phyloP scores from a whole-genome alignment of 495 filamentous ascomycete genomes.

The Penicillium coffeae region DNA sequence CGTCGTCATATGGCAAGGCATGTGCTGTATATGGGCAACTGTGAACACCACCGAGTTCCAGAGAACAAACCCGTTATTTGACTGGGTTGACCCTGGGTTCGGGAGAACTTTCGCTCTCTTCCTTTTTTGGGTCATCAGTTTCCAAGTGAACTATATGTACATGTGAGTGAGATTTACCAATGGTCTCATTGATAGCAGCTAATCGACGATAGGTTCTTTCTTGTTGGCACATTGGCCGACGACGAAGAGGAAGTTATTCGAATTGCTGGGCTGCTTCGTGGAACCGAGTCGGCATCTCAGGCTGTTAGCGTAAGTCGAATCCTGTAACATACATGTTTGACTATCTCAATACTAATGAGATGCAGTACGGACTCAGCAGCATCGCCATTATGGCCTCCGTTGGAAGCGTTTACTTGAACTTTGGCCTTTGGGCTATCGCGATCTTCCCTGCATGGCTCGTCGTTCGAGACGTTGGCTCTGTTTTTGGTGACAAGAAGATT shows the following conservation, averaged over 20 bases:
- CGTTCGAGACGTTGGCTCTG: slow-evolving; percentile 47
- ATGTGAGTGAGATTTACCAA: slow-evolving; percentile 34
- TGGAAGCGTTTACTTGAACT: slow-evolving; percentile 59
- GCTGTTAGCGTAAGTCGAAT: slow-evolving; percentile 45
- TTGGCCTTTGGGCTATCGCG: slow-evolving; percentile 55
- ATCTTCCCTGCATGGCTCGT: slow-evolving; percentile 59
- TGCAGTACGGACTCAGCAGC: slow-evolving; percentile 54
- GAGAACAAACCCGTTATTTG: slow-evolving; percentile 47
- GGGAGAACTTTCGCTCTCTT: slow-evolving; percentile 56
- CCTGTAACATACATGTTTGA: background rate
- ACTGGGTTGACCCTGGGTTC: slow-evolving; percentile 55
- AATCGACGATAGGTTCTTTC: slow-evolving; percentile 49
- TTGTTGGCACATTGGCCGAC: slow-evolving; percentile 55
- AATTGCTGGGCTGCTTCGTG: slow-evolving; percentile 56
- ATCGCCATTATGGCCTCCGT: slow-evolving; percentile 55
- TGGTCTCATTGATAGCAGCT: background rate
- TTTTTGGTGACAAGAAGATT: slow-evolving; percentile 33
- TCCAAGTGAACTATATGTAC: slow-evolving; percentile 63
- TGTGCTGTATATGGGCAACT: slow-evolving; percentile 61
- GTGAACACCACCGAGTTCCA: slow-evolving; percentile 52
- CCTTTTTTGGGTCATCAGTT: slow-evolving; percentile 54
- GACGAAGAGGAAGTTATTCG: slow-evolving; percentile 55
- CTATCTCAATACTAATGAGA: slow-evolving; percentile 3
- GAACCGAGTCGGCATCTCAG: slow-evolving; percentile 60
- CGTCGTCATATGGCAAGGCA: slow-evolving; percentile 51